Percentiles rank a stretch among this genome's conserved stretches.
phyloP scores from a whole-genome alignment of 2,329 filamentous ascomycete species.

The Beauveria sp. region DNA sequence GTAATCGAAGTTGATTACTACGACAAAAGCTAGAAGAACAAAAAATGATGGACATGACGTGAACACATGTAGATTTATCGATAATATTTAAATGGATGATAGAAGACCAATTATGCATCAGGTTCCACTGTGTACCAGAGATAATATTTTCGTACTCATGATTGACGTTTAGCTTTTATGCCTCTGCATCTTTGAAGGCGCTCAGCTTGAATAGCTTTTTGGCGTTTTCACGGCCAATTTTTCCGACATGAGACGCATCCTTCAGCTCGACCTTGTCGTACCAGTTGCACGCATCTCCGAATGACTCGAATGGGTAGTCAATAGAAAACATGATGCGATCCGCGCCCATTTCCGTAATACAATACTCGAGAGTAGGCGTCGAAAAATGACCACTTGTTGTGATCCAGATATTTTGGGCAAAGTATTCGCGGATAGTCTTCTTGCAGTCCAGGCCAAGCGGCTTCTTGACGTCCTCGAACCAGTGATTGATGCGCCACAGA shows the following conservation, averaged over 20 bases:
- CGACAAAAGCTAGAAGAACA: not conserved
- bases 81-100: not conserved
- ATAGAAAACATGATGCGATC: constrained; percentile 46
- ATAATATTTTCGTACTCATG: not conserved
- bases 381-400: constrained; percentile 51
- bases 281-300: constrained; percentile 34
- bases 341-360: constrained; percentile 38
- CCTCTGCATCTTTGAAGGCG: constrained; percentile 25
- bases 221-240: constrained; percentile 37
- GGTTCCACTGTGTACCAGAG: not conserved
- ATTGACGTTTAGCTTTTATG: not conserved
- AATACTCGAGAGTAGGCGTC: constrained; percentile 42
- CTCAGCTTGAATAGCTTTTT: constrained; percentile 33
- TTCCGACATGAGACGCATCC: constrained; percentile 24
- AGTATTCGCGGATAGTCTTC: constrained; percentile 44
- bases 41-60: not conserved
- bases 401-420: constrained; percentile 47
- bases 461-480: constrained; percentile 50
- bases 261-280: constrained; percentile 31
- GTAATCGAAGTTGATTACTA: constrained; percentile 8
- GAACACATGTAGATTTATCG: not conserved
- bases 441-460: constrained; percentile 39
- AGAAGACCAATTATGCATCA: not conserved
- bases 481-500: constrained; percentile 43
- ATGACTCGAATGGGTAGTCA: constrained; percentile 45